Base-by-base conservation (phyloP, 805 yeast genomes). In the Teunomyces atbi region DNA sequence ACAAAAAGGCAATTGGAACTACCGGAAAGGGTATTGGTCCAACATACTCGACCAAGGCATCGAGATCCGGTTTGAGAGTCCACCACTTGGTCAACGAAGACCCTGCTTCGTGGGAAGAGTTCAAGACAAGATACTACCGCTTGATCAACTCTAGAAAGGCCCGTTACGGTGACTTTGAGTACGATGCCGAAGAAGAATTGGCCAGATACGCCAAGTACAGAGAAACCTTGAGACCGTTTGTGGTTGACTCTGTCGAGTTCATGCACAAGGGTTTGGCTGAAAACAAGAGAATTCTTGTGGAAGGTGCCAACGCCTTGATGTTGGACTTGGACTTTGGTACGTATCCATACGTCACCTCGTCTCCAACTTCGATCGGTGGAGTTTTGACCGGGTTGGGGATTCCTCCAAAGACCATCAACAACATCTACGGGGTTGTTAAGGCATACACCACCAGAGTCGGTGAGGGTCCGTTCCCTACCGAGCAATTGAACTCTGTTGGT, bases 21-120 rank as follows among this genome's bases (percentile, higher is more conserved):
- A 94, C 99, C 29, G 97, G 98, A 64, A 94, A 94, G 66, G 99
- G 99, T 71, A 94, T 94, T 61, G 99, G 99, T 48, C 99, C 99
- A 59, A 86, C 99, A 37, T 94, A 94, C 68, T 85, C 97, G 20
- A 90, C 99, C 53, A 94, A 94, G 75, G 96, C 96, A 43, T 86
- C 96, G 12, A 85, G 99, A 73, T 89, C 97, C 16, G 99, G 99
- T 63, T 77, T 94, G 58, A 82, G 99, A 71, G 95, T 94, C 46
- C 99, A 94, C 73, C 98, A 94, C 75, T 79, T 94, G 61, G 94
- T 90, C 34, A 83, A 87, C 55, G 86, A 87, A 58, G 91, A 87
- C 62, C 91, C 90, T 12, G 91, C 83, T 52, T 88, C 96, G 12
- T 94, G 98, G 98, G 86, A 78, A 33, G 96, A 88, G 69, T 94